These are phyloP conservation scores for Fusarium nodosum DNA, from an alignment of 2,329 filamentous ascomycete species.

Conservation along the genomic window DNA sequence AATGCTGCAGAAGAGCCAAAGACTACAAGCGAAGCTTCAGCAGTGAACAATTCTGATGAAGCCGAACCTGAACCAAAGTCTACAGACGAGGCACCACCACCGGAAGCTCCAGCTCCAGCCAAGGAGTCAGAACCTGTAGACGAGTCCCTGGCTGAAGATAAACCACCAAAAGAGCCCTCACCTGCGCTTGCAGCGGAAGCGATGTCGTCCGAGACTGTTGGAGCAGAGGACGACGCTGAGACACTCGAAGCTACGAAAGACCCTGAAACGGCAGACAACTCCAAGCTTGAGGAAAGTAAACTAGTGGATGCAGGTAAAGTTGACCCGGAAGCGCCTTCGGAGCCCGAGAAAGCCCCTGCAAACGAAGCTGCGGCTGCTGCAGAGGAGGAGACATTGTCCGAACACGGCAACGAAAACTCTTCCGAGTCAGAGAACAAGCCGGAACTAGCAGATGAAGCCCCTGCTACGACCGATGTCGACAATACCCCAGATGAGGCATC, in stretches of 20 bases:
- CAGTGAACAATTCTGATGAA: constrained; percentile 6
- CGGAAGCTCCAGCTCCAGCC: neutral
- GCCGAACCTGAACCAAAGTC: constrained; percentile 17
- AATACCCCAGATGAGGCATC: neutral
- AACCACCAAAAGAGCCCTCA: neutral
- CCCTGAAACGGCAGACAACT: constrained; percentile 6
- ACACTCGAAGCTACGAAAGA: constrained; percentile 5
- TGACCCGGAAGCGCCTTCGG: neutral
- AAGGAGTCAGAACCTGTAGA: neutral
- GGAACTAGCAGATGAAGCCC: neutral
- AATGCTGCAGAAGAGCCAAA: constrained; percentile 8
- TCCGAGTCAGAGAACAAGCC: constrained; percentile 6
- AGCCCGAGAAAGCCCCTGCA: constrained; percentile 8
- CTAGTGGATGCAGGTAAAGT: neutral
- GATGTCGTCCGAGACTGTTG: constrained; percentile 6
- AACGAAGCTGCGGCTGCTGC: constrained; percentile 1
- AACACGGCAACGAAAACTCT: constrained; percentile 1
- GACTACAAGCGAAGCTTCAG: neutral
- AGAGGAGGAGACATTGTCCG: constrained; percentile 1
- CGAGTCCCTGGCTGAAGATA: constrained; percentile 1
- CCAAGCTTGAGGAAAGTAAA: constrained; percentile 7
- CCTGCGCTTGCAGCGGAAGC: constrained; percentile 1
- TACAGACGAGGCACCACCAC: constrained; percentile 1
- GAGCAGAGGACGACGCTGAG: constrained; percentile 14
- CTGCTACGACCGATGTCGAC: neutral